These are phyloP conservation scores for Boletus rubescentipes DNA, from an alignment of 768 basidiomycete genomes.

Conservation along the genomic window DNA sequence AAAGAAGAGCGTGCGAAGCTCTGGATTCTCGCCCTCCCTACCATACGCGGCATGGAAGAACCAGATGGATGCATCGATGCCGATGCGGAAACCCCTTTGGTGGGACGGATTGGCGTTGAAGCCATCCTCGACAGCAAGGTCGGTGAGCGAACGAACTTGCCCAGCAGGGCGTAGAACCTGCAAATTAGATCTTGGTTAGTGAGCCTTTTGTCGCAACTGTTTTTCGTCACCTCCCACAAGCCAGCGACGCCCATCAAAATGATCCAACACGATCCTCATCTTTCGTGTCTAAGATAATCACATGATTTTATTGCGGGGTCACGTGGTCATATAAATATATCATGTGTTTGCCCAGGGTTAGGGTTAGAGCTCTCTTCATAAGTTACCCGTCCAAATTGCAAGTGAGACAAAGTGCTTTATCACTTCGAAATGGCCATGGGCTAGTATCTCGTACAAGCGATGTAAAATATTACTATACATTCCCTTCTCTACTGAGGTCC, in stretches of 20 bases:
- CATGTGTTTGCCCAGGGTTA: no score
- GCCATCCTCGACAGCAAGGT: slow-evolving; percentile 72
- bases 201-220: slow-evolving; percentile 11
- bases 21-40: slow-evolving; percentile 82
- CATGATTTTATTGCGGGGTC: slow-evolving; percentile 3
- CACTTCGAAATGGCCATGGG: no score
- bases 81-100: slow-evolving; percentile 74
- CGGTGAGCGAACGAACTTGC: slow-evolving; percentile 69
- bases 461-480: no score
- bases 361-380: no score
- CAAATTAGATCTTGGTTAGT: background rate
- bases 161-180: slow-evolving; percentile 73
- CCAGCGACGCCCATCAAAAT: slow-evolving; percentile 47
- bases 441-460: no score
- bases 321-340: no score
- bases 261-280: background rate
- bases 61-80: slow-evolving; percentile 85
- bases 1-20: slow-evolving; percentile 81
- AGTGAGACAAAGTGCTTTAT: no score
- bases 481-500: no score
- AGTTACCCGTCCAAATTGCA: no score
- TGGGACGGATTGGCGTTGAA: slow-evolving; percentile 65
- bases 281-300: background rate
- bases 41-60: slow-evolving; percentile 74
- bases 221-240: slow-evolving; percentile 46